Base-by-base conservation (phyloP, 495 filamentous ascomycete genomes). In the Lophium mytilinum region DNA sequence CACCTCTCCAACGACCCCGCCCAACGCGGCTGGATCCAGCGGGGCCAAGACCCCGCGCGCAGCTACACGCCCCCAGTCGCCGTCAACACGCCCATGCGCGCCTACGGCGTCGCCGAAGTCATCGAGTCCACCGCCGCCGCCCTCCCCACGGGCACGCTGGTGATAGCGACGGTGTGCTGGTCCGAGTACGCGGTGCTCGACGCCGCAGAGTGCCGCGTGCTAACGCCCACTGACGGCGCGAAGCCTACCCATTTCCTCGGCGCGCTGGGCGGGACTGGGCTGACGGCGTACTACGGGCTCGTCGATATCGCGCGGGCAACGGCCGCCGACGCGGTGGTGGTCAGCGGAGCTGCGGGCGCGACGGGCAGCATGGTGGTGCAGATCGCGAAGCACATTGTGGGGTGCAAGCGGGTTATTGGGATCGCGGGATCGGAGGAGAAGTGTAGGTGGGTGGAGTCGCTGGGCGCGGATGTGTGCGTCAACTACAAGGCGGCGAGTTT, bases 1-100 rank as follows among this genome's bases (percentile, higher is more conserved):
- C 88, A 86, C 69, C 72, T 89, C 61, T 86, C 83, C n/a, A 80
- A 88, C 60, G 87, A 92, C 71, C 87, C 87, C 0, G 85, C 86
- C n/a, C 88, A 90, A 82, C 78, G 88, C 56, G 80, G 82, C 58
- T 90, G 86, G 88, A 76, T 93, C 52, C 50, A 78, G 73, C 60
- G 80, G 81, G 62, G 75, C 75, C 45, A 75, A 9, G 60, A 70
- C 35, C 62, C 66, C 1, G 66, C 61, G 3, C 70, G 85, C 37
- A 84, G 84, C 12, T 90, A 89, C 71, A 67, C 83, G 11, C 76
- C 81, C 0, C 84, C 87, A 8, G 83, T 90, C 8, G 71, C 80
- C 50, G 74, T 82, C 55, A 84, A 81, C 64, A 78, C 78, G 56
- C 74, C 81, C 10, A 91, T 93, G 86, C 82, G 82, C 58, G 82